Conservation (phyloP, 768 basidiomycete species). For the Podaxis carcinomalis region DNA sequence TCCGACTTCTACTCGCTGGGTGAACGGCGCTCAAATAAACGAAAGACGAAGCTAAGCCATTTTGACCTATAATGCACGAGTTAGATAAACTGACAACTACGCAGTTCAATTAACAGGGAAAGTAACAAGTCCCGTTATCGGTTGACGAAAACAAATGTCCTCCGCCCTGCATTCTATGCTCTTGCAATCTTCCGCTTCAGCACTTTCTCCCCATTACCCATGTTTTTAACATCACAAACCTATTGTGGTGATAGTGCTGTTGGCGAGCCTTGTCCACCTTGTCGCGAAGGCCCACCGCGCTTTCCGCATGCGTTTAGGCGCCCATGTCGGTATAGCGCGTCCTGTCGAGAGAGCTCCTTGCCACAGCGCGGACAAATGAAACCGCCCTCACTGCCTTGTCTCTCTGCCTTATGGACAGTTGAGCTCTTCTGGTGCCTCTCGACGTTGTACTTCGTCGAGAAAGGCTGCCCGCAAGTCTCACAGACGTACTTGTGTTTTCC, state of each 20-base stretch:
- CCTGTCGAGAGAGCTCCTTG: conserved; percentile 20
- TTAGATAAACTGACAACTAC: not conserved
- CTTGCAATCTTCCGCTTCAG: not conserved
- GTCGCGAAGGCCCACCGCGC: conserved; percentile 13
- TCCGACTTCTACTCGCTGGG: not conserved
- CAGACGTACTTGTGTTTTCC: not conserved
- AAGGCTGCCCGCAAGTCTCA: conserved; percentile 8
- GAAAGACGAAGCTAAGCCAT: conserved; percentile 5
- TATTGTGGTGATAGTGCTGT: not conserved
- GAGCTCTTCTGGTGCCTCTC: conserved; percentile 13
- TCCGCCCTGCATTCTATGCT: not conserved
- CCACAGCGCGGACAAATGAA: conserved; percentile 2
- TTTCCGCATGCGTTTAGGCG: conserved; percentile 22
- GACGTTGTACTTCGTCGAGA: conserved; percentile 17
- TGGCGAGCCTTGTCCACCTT: not conserved
- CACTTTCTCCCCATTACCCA: not conserved
- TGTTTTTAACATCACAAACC: not conserved
- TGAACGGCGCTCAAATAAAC: not conserved
- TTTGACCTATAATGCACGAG: not conserved
- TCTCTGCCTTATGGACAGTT: conserved; percentile 9
- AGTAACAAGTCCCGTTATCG: not conserved
- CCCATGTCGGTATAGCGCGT: conserved; percentile 25
- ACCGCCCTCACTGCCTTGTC: not conserved
- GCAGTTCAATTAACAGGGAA: not conserved
- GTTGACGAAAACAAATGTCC: not conserved